These are phyloP conservation scores for Fonsecaea pedrosoi DNA, from an alignment of 2,329 filamentous ascomycete genomes.

Conservation along the genomic window DNA sequence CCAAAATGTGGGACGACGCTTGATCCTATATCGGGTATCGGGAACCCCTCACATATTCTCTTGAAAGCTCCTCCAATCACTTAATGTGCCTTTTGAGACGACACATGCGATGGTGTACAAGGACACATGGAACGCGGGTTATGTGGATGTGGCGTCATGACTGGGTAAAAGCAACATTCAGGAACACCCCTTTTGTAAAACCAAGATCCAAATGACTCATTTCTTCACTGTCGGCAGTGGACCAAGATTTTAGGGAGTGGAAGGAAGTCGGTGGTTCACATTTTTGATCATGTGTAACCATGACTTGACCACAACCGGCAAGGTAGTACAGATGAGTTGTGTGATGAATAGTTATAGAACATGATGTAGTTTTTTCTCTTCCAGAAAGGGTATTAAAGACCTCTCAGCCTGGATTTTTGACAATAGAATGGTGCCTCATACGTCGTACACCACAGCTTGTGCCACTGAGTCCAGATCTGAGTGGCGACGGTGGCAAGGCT, in stretches of 20 bases:
- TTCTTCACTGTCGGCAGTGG: neutral
- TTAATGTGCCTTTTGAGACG: constrained; percentile 17
- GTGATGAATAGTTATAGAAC: neutral
- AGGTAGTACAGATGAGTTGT: neutral
- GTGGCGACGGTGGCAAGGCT: constrained; percentile 2
- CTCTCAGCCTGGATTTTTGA: neutral
- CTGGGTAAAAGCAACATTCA: constrained; percentile 17
- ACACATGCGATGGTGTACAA: constrained; percentile 12
- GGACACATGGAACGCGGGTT: constrained; percentile 13
- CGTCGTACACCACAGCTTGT: neutral
- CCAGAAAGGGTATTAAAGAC: neutral
- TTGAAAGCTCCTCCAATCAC: constrained; percentile 7
- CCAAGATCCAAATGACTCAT: constrained; percentile 15
- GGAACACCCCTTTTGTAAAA: constrained; percentile 16
- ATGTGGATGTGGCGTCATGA: constrained; percentile 18
- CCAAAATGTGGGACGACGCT: constrained; percentile 22
- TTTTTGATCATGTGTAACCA: neutral
- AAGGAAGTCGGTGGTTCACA: neutral
- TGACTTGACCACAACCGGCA: constrained; percentile 7
- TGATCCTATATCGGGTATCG: neutral
- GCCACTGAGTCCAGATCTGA: neutral
- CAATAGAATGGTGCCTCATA: neutral
- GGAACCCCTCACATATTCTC: neutral
- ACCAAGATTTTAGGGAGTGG: neutral
- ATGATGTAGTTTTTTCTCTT: neutral